These are phyloP conservation scores for Tetrahymena thermophila DNA, from an alignment of 73 alveolate species.

Conservation along the genomic window DNA sequence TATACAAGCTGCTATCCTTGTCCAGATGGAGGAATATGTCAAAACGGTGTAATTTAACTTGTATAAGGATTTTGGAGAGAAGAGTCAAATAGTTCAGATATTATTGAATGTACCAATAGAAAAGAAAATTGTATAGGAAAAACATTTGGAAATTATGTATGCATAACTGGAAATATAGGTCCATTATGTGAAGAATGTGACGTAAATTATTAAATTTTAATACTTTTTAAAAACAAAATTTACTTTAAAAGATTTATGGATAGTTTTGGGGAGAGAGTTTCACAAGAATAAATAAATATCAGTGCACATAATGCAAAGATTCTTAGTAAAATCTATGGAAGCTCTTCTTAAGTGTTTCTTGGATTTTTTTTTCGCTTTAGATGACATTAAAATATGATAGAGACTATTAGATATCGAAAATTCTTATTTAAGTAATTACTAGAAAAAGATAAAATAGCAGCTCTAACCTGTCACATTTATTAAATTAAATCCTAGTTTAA, in stretches of 20 bases:
- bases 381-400: not conserved
- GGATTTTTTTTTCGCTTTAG: not conserved
- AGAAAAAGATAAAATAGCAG: not conserved
- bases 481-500: not conserved
- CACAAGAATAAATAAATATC: not conserved
- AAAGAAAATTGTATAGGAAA: not conserved
- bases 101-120: not conserved
- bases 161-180: not conserved
- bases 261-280: not conserved
- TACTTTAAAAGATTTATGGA: not conserved
- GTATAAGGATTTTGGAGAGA: not conserved
- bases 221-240: too few species aligned
- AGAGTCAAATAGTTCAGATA: not conserved
- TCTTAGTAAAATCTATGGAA: not conserved
- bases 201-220: not conserved
- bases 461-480: not conserved
- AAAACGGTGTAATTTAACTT: not conserved
- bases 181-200: not conserved
- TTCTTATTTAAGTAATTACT: not conserved
- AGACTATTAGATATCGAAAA: not conserved
- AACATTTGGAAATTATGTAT: not conserved
- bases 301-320: not conserved
- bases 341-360: not conserved
- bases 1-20: not conserved
- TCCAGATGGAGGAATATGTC: not conserved